phyloP scores from a whole-genome alignment of 441 rosid genomes.

The Brassica hybrid region DNA sequence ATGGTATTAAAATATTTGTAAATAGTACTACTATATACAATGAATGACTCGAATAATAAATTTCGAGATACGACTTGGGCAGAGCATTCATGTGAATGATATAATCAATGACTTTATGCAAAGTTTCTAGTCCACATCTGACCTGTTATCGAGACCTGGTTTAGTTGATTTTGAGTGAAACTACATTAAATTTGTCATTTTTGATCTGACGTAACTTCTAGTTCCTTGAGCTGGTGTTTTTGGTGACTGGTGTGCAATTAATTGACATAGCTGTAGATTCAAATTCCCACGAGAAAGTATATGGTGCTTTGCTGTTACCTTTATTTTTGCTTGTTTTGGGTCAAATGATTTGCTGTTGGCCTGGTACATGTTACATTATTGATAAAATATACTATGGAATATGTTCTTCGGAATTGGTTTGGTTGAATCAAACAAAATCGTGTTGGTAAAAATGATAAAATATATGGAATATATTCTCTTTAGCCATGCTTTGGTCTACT shows the following conservation, averaged over 20 bases:
- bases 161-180: background rate
- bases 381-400: background rate
- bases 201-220: background rate
- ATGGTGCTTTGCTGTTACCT: slow-evolving; percentile 33
- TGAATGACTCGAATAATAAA: background rate
- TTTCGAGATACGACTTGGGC: slow-evolving; percentile 27
- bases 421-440: background rate
- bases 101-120: slow-evolving; percentile 7
- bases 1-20: background rate
- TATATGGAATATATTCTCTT: background rate
- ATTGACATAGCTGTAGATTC: slow-evolving; percentile 32
- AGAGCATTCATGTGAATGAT: slow-evolving; percentile 34
- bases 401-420: background rate
- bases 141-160: slow-evolving; percentile 9
- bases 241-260: slow-evolving; percentile 1
- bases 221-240: slow-evolving; percentile 20
- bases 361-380: background rate
- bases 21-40: background rate
- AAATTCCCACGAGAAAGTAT: slow-evolving; percentile 26
- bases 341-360: slow-evolving; percentile 13
- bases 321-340: background rate
- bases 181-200: background rate
- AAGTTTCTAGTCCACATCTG: slow-evolving; percentile 22
- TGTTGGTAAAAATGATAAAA: background rate
- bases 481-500: background rate